Conservation (phyloP, 345 rosid genomes). For the Ailanthus altissimus region DNA sequence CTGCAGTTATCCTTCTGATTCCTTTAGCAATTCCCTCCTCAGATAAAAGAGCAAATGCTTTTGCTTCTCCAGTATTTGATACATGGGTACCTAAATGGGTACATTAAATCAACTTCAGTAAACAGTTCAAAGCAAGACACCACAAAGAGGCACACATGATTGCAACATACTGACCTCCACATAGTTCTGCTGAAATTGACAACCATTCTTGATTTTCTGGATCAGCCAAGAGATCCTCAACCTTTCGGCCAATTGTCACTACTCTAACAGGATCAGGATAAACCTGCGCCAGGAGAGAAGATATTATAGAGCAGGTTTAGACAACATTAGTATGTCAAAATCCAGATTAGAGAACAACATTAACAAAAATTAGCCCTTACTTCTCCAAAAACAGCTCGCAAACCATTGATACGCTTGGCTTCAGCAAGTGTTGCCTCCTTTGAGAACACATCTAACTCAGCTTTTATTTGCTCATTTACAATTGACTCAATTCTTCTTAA, state of each 20-base stretch:
- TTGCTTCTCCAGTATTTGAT: slow-evolving; percentile 88
- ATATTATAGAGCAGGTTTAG: slow-evolving; percentile 2
- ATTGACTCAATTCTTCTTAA: slow-evolving; percentile 80
- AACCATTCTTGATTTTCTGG: slow-evolving; percentile 82
- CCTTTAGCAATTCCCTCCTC: slow-evolving; percentile 99
- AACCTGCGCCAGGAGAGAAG: slow-evolving; percentile 45
- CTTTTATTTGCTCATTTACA: slow-evolving; percentile 87
- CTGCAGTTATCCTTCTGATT: slow-evolving; percentile 85
- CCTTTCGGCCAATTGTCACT: slow-evolving; percentile 74
- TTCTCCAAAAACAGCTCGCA: slow-evolving; percentile 98
- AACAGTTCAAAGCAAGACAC: slow-evolving; percentile 21
- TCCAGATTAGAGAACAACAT: slow-evolving; percentile 13
- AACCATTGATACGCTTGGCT: slow-evolving; percentile 73
- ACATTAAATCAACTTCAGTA: slow-evolving; percentile 26
- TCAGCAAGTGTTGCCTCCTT: slow-evolving; percentile 78
- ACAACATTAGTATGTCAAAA: slow-evolving; percentile 5
- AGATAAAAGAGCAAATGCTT: slow-evolving; percentile 89
- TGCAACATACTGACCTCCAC: slow-evolving; percentile 72
- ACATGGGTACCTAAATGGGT: slow-evolving; percentile 73
- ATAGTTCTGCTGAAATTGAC: slow-evolving; percentile 74
- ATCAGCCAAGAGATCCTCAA: slow-evolving; percentile 81
- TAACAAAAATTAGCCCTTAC: slow-evolving; percentile 39
- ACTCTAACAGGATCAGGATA: slow-evolving; percentile 97
- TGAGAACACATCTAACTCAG: slow-evolving; percentile 77
- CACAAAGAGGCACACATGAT: slow-evolving; percentile 3